Base-by-base conservation (phyloP, 257 asterid species). In the Osmanthus fragrans region DNA sequence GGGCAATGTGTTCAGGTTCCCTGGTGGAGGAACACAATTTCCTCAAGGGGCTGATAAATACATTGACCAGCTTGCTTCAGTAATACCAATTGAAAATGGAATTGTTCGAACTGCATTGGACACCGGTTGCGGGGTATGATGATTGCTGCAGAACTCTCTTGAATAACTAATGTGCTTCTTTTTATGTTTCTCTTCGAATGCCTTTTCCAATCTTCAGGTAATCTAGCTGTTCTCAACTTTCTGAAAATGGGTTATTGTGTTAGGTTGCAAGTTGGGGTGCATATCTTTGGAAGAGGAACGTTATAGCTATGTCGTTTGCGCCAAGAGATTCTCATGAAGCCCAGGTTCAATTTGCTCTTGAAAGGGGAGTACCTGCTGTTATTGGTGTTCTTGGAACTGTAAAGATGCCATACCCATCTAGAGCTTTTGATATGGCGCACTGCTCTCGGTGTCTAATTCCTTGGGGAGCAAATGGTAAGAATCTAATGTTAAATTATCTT, bases 31-130 rank as follows among this genome's bases (percentile, higher is more conserved):
- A 70, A 95, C 99, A 10, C 99, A 95, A 72, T 95, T 95, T 83
- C 99, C 99, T 86, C 97, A 95, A 70, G 99, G 99, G 33, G 99
- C 99, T 58, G 99, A 95, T 83, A 92, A 91, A 84, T 95, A 95
- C 83, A 95, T 95, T 47, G 99, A 95, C 75, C 99, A 95, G 83
- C 95, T 95, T 77, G 98, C 98, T 83, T 85, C 96, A 0, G 98
- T 95, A 75, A 86, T 95, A 80, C 99, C 99, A 3, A 91, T 95
- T 45, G 90, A 82, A 1, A 90, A 92, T 70, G 99, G 99, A 64
- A 90, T 89, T 30, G 99, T 95, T 51, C 85, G 98, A 70, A 92
- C 99, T 40, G 99, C 98, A 2, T 76, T 95, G 82, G 99, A 95
- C 87, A 95, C 99, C 77, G 99, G 98, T 76, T 95, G 99, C 77